Evolutionary conservation across 768 basidiomycete genomes (phyloP).

Genomic region (Galerina marginata): DNA sequence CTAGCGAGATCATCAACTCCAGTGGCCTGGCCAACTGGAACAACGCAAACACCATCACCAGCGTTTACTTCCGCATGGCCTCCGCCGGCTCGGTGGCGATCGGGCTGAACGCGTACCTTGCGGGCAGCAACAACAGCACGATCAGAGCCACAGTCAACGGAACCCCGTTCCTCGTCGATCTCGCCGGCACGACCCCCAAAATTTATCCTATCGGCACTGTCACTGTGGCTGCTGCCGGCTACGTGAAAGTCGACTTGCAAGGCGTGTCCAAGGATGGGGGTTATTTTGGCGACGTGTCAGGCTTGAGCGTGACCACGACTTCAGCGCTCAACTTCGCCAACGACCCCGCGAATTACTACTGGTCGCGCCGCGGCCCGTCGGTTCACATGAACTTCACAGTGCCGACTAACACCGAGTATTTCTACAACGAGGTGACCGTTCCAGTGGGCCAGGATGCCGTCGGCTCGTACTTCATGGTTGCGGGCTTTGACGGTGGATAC

Average conservation of each 20-base stretch:
- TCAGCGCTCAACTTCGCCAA: slow-evolving; percentile 18
- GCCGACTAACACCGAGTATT: slow-evolving; percentile 17
- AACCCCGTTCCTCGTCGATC: slow-evolving; percentile 13
- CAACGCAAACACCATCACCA: slow-evolving; percentile 17
- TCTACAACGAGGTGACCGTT: slow-evolving; percentile 24
- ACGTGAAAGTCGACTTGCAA: slow-evolving; percentile 21
- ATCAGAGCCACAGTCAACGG: slow-evolving; percentile 20
- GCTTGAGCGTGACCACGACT: slow-evolving; percentile 18
- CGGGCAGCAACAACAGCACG: slow-evolving; percentile 21
- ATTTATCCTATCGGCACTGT: slow-evolving; percentile 20
- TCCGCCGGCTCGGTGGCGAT: slow-evolving; percentile 15
- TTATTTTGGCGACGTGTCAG: slow-evolving; percentile 20
- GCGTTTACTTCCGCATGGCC: slow-evolving; percentile 18
- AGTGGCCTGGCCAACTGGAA: slow-evolving; percentile 21
- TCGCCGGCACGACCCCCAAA: slow-evolving; percentile 17
- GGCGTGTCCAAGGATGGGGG: slow-evolving; percentile 19
- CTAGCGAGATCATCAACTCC: slow-evolving; percentile 17
- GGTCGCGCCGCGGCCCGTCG: slow-evolving; percentile 23
- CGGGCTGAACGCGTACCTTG: slow-evolving; percentile 20
- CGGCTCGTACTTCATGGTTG: slow-evolving; percentile 22
- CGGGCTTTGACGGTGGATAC: slow-evolving; percentile 17
- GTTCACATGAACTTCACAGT: slow-evolving; percentile 20
- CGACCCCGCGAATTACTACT: slow-evolving; percentile 20
- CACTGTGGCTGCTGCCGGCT: slow-evolving; percentile 16
- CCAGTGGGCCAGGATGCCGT: slow-evolving; percentile 18